phyloP scores from a whole-genome alignment of 805 yeast genomes.

The Lipomyces kockii region DNA sequence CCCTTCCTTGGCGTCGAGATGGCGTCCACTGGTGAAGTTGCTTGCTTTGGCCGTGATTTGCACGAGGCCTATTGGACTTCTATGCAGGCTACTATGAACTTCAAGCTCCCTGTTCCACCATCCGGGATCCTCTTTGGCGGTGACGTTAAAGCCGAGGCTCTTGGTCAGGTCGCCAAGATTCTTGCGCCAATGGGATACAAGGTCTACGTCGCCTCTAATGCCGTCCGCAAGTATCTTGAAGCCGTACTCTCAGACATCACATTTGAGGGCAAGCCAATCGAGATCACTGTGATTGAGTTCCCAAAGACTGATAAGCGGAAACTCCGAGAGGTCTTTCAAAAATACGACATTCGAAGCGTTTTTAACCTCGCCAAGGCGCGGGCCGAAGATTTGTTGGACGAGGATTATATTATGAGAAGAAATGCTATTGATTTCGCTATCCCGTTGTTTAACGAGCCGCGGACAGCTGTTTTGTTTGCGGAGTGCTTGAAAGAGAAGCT shows the following conservation, averaged over 20 bases:
- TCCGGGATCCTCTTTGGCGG: conserved; percentile 93
- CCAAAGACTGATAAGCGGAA: conserved; percentile 93
- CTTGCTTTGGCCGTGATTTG: conserved; percentile 87
- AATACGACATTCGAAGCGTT: conserved; percentile 81
- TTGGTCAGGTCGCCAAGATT: conserved; percentile 74
- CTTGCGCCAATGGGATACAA: conserved; percentile 79
- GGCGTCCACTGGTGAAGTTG: conserved; percentile 99
- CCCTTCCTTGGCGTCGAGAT: conserved; percentile 99
- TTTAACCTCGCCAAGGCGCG: conserved; percentile 89
- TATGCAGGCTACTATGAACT: conserved; percentile 95
- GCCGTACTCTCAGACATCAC: conserved; percentile 51
- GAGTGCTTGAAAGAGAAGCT: conserved; percentile 76
- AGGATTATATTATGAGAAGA: conserved; percentile 97
- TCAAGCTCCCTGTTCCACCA: conserved; percentile 90
- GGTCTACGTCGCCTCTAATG: conserved; percentile 74
- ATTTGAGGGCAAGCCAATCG: conserved; percentile 44
- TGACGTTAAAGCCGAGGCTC: conserved; percentile 70
- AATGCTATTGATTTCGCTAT: conserved; percentile 98
- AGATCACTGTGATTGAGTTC: conserved; percentile 75
- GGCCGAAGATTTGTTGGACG: conserved; percentile 82
- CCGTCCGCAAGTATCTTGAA: conserved; percentile 71
- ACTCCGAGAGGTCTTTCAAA: conserved; percentile 89
- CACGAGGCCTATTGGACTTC: conserved; percentile 97
- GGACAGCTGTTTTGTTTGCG: conserved; percentile 87
- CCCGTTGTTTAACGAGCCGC: conserved; percentile 95